phyloP scores from a whole-genome alignment of 2,329 filamentous ascomycete species.

The Talaromyces sp. region DNA sequence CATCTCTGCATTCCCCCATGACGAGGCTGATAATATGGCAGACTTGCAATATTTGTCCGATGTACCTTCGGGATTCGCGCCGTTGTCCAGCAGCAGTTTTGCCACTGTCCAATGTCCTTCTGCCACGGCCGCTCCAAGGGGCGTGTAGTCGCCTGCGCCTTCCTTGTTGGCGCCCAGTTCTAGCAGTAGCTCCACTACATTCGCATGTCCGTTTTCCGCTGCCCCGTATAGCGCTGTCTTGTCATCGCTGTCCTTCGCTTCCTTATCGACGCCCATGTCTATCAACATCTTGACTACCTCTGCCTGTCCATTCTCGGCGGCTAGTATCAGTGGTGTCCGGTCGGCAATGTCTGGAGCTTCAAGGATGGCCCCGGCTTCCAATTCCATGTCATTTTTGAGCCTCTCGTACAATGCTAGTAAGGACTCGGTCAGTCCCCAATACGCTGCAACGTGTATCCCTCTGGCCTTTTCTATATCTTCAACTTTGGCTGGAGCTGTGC shows the following conservation, averaged over 20 bases:
- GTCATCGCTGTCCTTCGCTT: background rate
- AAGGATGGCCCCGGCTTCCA: background rate
- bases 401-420: slow-evolving; percentile 1
- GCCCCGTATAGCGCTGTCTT: background rate
- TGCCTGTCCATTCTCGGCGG: background rate
- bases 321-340: slow-evolving; percentile 1
- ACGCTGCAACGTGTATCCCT: slow-evolving; percentile 5
- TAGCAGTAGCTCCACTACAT: background rate
- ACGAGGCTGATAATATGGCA: slow-evolving; percentile 12
- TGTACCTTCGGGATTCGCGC: background rate
- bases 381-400: background rate
- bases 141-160: background rate
- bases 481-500: background rate
- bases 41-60: slow-evolving; percentile 4
- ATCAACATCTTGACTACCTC: slow-evolving; percentile 1
- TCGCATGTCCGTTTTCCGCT: background rate
- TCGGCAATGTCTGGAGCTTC: slow-evolving; percentile 2
- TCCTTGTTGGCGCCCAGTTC: background rate
- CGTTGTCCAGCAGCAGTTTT: background rate
- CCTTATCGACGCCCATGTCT: background rate
- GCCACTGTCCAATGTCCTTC: background rate
- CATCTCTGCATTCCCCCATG: slow-evolving; percentile 8
- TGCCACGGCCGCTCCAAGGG: background rate
- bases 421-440: slow-evolving; percentile 3
- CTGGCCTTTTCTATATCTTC: background rate